Evolutionary conservation across 2,329 filamentous ascomycete species (phyloP).

Genomic region (Cladophialophora exuberans): DNA sequence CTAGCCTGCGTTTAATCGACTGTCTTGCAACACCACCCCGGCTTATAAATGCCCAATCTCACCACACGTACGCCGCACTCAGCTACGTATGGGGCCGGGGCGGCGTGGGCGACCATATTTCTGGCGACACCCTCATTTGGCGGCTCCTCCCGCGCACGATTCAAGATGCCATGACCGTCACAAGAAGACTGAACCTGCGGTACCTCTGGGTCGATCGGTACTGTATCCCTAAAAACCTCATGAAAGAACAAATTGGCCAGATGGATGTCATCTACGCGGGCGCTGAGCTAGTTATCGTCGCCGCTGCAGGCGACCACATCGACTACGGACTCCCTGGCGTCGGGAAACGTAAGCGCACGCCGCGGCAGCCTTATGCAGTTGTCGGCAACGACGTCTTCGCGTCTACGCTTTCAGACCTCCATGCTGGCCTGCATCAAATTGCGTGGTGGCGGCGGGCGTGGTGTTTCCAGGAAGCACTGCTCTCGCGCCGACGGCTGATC

Average conservation of each 20-base stretch:
- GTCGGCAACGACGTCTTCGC: conserved; percentile 9
- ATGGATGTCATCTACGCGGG: conserved; percentile 27
- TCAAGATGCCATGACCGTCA: conserved; percentile 28
- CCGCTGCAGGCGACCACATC: conserved; percentile 20
- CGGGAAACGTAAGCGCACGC: conserved; percentile 15
- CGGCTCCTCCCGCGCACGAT: conserved; percentile 24
- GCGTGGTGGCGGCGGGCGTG: conserved; percentile 41
- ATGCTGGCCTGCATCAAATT: conserved; percentile 28
- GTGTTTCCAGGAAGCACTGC: conserved; percentile 45
- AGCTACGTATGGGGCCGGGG: conserved; percentile 31
- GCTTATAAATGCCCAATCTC: background rate
- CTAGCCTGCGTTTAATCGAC: background rate
- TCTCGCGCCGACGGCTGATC: conserved; percentile 40
- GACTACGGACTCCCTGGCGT: conserved; percentile 30
- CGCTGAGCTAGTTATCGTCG: conserved; percentile 15
- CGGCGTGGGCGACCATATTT: conserved; percentile 13
- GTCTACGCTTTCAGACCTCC: conserved; percentile 14
- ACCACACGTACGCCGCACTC: conserved; percentile 22
- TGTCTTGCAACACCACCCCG: background rate
- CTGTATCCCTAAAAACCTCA: conserved; percentile 35
- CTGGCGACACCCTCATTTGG: conserved; percentile 1
- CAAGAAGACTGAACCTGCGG: conserved; percentile 21
- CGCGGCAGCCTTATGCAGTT: conserved; percentile 13
- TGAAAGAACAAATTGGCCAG: conserved; percentile 29
- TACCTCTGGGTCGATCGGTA: conserved; percentile 34